Conservation (phyloP, 805 yeast genomes). For the Monosporozyma unispora region DNA sequence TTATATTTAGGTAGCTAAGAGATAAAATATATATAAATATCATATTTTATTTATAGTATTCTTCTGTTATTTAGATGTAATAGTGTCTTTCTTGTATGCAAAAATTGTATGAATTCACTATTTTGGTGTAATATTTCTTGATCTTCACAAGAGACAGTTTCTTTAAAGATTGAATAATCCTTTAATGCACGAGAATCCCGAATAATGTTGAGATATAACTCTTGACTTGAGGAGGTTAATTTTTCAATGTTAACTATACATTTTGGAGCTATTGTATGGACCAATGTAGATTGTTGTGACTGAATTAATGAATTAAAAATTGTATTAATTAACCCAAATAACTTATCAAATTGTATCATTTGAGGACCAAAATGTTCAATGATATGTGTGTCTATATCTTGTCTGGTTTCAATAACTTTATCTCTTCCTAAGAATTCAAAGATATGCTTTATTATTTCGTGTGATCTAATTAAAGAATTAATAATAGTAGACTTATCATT, state of each 20-base stretch:
- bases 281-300: not conserved
- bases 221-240: constrained; percentile 3
- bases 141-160: not conserved
- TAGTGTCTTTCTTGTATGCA: constrained; percentile 3
- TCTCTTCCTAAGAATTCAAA: constrained; percentile 2
- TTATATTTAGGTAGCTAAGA: not conserved
- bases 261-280: not conserved
- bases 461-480: constrained; percentile 1
- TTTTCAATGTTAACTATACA: constrained; percentile 5
- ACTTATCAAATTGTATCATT: not conserved
- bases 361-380: not conserved
- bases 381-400: not conserved
- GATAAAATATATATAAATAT: not conserved
- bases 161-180: constrained; percentile 7
- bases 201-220: constrained; percentile 13
- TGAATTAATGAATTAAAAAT: not conserved
- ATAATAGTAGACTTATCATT: constrained; percentile 1
- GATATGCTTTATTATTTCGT: constrained; percentile 1
- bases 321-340: not conserved
- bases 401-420: not conserved
- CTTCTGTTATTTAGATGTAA: constrained; percentile 15
- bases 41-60: constrained; percentile 9
- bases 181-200: constrained; percentile 11
- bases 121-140: not conserved
- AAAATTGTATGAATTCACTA: not conserved